Evolutionary conservation across 2,329 filamentous ascomycete genomes (phyloP).

Genomic region (Pseudocercospora vitis): DNA sequence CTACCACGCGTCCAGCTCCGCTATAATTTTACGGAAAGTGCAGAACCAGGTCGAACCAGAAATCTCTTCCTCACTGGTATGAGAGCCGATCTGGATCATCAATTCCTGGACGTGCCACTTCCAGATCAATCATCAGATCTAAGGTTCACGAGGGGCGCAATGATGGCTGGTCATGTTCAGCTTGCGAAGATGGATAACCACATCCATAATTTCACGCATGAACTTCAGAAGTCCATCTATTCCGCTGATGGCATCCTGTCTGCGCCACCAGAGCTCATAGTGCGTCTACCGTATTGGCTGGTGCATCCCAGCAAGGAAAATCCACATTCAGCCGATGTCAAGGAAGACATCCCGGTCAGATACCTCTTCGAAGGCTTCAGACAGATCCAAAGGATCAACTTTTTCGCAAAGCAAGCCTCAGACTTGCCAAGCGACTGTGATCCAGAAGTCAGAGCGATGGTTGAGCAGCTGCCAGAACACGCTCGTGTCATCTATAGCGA

Average conservation of each 20-base stretch:
- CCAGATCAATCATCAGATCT: conserved; percentile 29
- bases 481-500: conserved; percentile 21
- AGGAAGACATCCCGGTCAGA: conserved; percentile 18
- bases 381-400: conserved; percentile 26
- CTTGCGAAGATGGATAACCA: conserved; percentile 14
- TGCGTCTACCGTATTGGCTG: conserved; percentile 26
- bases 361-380: conserved; percentile 36
- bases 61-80: conserved; percentile 17
- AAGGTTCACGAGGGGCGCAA: conserved; percentile 18
- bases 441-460: conserved; percentile 4
- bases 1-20: conserved; percentile 22
- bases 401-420: conserved; percentile 10
- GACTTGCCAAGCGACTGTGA: neutral
- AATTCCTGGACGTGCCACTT: conserved; percentile 23
- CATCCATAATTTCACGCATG: conserved; percentile 23
- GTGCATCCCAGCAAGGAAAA: conserved; percentile 2
- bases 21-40: conserved; percentile 14
- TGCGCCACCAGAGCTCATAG: conserved; percentile 23
- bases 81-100: conserved; percentile 20
- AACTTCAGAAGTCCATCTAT: conserved; percentile 23
- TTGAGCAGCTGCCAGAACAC: conserved; percentile 3
- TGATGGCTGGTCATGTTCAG: conserved; percentile 11
- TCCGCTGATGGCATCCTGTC: conserved; percentile 19
- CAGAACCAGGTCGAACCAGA: neutral
- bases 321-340: neutral